Evolutionary conservation across 176 grass and related monocot species (phyloP).

Genomic region (Aegilops speltoides): DNA sequence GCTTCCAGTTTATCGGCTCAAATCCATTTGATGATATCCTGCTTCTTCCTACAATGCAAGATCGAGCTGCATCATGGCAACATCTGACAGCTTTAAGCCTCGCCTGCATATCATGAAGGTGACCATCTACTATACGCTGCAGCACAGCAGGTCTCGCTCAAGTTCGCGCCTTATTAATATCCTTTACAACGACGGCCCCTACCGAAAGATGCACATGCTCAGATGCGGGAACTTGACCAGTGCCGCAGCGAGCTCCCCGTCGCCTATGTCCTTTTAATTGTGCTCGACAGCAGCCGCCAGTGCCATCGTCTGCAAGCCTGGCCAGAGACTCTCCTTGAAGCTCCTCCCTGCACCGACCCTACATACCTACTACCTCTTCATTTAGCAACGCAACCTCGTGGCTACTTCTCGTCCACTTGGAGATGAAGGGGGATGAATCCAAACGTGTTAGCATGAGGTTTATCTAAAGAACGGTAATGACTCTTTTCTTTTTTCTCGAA

Average conservation of each 20-base stretch:
- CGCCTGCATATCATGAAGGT: too few relatives aligned
- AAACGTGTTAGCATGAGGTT: background rate
- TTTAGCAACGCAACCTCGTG: background rate
- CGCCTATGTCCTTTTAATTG: slow-evolving; percentile 40
- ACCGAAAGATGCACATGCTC: slow-evolving; percentile 79
- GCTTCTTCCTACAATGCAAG: too few relatives aligned
- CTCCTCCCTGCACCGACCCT: background rate
- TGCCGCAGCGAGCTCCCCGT: slow-evolving; percentile 58
- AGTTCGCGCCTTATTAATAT: too few relatives aligned
- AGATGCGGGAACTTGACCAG: slow-evolving; percentile 56
- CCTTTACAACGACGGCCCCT: slow-evolving; percentile 51
- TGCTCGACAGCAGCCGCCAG: slow-evolving; percentile 12
- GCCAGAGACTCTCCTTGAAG: too few relatives aligned
- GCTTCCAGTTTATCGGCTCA: too few relatives aligned
- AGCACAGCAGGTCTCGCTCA: too few relatives aligned
- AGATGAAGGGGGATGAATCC: background rate
- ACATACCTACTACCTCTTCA: background rate
- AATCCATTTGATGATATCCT: too few relatives aligned
- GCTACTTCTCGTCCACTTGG: background rate
- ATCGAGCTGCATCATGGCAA: too few relatives aligned
- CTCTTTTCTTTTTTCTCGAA: too few relatives aligned
- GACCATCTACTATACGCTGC: too few relatives aligned
- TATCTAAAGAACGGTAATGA: background rate
- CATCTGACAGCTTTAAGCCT: too few relatives aligned
- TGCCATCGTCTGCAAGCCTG: background rate